These are phyloP conservation scores for Backusella macrospora DNA, from an alignment of 192 early-diverging fungal genomes.

Conservation along the genomic window DNA sequence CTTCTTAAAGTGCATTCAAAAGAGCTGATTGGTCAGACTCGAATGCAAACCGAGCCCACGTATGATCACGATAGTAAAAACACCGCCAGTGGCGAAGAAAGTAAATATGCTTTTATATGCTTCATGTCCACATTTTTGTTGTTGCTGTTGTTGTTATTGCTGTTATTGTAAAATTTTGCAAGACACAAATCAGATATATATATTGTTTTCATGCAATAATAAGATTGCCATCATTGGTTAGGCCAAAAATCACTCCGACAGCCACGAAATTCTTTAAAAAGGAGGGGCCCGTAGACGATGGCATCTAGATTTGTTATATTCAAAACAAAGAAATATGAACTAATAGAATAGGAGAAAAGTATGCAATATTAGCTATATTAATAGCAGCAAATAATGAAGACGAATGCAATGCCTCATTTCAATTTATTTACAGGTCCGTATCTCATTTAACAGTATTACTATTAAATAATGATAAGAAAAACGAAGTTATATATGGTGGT, in stretches of 20 bases:
- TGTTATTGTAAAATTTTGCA: background rate
- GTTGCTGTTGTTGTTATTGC: too few species aligned
- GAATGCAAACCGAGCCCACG: background rate
- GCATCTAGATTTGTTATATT: conserved; percentile 3
- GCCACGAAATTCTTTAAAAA: background rate
- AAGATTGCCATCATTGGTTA: background rate
- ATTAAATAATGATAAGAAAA: background rate
- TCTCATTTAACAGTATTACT: background rate
- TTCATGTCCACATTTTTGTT: background rate
- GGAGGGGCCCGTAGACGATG: conserved; percentile 8
- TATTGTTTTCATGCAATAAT: background rate
- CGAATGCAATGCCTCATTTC: background rate
- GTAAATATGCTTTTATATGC: background rate
- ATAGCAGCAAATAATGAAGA: background rate
- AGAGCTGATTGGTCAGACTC: background rate
- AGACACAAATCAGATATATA: background rate
- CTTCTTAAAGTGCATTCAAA: background rate
- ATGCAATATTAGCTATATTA: background rate
- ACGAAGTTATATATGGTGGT: background rate
- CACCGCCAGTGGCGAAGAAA: background rate
- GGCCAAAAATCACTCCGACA: background rate
- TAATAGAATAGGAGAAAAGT: background rate
- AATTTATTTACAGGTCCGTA: background rate
- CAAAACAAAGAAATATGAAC: background rate
- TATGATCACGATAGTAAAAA: background rate